These are phyloP conservation scores for Chrysoporthe cubensis DNA, from an alignment of 2,329 filamentous ascomycete genomes.

Conservation along the genomic window DNA sequence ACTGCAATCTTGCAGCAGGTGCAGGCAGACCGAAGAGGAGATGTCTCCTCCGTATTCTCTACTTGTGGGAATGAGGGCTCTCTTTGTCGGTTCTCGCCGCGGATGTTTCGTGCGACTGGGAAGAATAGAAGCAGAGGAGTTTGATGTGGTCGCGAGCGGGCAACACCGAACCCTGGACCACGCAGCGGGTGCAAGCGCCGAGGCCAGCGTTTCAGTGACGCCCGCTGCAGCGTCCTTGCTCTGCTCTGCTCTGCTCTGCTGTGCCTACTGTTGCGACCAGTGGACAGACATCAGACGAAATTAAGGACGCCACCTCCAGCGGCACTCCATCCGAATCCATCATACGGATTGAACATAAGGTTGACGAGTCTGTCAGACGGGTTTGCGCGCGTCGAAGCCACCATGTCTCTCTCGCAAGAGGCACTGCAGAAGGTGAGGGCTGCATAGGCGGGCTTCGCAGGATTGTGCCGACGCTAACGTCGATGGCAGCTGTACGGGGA, in stretches of 20 bases:
- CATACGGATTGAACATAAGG: neutral
- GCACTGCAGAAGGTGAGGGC: constrained; percentile 82
- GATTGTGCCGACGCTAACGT: neutral
- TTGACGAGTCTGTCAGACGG: neutral
- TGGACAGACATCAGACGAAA: neutral
- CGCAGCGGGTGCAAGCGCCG: neutral
- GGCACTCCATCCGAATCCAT: neutral
- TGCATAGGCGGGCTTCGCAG: neutral
- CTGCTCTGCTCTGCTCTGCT: neutral
- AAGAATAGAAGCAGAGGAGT: neutral
- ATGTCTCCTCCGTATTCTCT: neutral
- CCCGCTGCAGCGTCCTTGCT: neutral
- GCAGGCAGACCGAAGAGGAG: neutral
- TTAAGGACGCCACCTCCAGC: neutral
- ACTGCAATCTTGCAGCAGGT: neutral
- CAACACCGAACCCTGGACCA: constrained; percentile 6
- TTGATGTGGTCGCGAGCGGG: neutral
- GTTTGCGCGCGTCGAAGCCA: neutral
- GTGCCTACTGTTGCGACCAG: neutral
- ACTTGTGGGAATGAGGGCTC: neutral
- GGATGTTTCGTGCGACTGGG: neutral
- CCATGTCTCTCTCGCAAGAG: constrained; percentile 90
- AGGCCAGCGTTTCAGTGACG: neutral
- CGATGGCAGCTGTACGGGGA: constrained; percentile 81
- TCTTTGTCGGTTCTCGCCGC: neutral